Conservation (phyloP, 129 eudicot species). For the Deinandra increscens region DNA sequence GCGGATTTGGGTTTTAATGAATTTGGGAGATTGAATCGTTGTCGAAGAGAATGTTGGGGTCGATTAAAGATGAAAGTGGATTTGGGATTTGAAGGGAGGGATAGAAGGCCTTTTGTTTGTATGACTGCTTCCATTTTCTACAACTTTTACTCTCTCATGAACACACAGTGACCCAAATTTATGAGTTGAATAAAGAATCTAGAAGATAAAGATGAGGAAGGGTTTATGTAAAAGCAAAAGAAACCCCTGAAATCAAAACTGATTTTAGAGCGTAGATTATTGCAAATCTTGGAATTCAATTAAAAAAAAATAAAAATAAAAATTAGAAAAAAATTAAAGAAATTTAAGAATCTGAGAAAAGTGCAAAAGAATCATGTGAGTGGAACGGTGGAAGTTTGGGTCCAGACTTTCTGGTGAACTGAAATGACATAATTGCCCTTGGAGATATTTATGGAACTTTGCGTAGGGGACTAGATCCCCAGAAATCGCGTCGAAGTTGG, state of each 20-base stretch:
- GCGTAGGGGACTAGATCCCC: constrained; percentile 33
- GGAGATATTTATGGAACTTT: constrained; percentile 29
- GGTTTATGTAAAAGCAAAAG: constrained; percentile 23
- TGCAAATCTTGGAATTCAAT: constrained; percentile 4
- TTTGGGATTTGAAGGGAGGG: constrained; percentile 75
- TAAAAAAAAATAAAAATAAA: background rate
- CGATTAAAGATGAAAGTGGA: constrained; percentile 38
- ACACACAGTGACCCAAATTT: constrained; percentile 13
- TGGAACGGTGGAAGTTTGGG: constrained; percentile 21
- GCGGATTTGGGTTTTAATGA: constrained; percentile 52
- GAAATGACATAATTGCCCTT: constrained; percentile 17
- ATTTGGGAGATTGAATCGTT: constrained; percentile 31
- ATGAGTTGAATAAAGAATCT: constrained; percentile 24
- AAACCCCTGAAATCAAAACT: constrained; percentile 21
- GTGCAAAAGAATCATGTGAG: constrained; percentile 41
- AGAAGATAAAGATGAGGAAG: constrained; percentile 17
- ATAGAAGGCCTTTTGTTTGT: constrained; percentile 80
- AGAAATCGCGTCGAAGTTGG: constrained; percentile 37
- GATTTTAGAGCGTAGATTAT: background rate
- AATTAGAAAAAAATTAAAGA: background rate
- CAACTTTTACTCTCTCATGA: background rate
- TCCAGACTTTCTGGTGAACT: constrained; percentile 15
- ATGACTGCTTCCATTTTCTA: constrained; percentile 70
- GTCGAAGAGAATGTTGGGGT: constrained; percentile 28
- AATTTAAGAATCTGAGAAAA: constrained; percentile 26